These are phyloP conservation scores for Brassica carinata DNA, from an alignment of 345 rosid genomes.

Conservation along the genomic window DNA sequence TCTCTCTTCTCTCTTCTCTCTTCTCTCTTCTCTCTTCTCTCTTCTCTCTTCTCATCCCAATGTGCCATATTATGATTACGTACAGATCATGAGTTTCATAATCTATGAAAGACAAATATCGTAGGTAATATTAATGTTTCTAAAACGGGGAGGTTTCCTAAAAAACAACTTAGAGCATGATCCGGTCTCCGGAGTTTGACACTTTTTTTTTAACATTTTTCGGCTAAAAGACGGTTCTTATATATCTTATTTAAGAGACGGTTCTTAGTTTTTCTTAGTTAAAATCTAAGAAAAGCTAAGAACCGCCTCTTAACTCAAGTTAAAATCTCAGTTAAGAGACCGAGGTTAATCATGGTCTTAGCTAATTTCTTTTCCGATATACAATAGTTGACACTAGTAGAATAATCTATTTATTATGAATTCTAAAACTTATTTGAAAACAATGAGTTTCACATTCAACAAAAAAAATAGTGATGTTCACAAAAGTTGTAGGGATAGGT, in stretches of 20 bases:
- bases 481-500: neutral
- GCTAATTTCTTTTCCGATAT: constrained; percentile 10
- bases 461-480: neutral
- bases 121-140: constrained; percentile 34
- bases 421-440: neutral
- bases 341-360: too few species aligned
- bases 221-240: too few species aligned
- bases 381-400: neutral
- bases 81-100: constrained; percentile 34
- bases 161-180: neutral
- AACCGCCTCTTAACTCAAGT: too few species aligned
- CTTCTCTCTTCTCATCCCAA: constrained; percentile 13
- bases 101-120: constrained; percentile 28
- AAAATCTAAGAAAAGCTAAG: too few species aligned
- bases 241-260: too few species aligned
- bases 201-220: too few species aligned
- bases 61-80: constrained; percentile 36
- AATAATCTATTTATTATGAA: neutral
- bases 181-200: too few species aligned
- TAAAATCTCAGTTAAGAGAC: too few species aligned
- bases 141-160: constrained; percentile 16
- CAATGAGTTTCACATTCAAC: neutral
- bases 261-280: too few species aligned
- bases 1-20: neutral
- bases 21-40: constrained; percentile 3